Conservation (phyloP, 805 yeast genomes). For the Zygoascus flipseniorum region DNA sequence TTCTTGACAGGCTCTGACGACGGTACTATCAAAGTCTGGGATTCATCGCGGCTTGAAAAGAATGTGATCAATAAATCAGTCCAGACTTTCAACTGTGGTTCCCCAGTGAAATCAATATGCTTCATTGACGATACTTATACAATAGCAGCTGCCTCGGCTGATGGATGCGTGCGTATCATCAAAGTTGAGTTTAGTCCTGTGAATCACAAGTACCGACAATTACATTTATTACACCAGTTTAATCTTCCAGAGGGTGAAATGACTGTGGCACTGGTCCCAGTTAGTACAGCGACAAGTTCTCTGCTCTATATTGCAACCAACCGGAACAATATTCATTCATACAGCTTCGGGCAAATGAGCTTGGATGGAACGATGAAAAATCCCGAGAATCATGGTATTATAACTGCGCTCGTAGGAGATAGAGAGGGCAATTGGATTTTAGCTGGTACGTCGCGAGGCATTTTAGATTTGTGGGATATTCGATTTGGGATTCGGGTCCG, state of each 20-base stretch:
- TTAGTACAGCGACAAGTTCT: neutral
- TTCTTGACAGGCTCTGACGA: slow-evolving; percentile 72
- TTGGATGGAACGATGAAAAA: slow-evolving; percentile 36
- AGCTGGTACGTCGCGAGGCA: slow-evolving; percentile 68
- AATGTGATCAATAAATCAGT: slow-evolving; percentile 36
- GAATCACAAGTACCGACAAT: slow-evolving; percentile 12
- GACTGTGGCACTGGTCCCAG: slow-evolving; percentile 26
- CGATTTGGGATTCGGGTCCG: slow-evolving; percentile 54
- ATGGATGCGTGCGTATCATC: slow-evolving; percentile 23
- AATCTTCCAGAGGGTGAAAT: slow-evolving; percentile 33
- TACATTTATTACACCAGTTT: slow-evolving; percentile 34
- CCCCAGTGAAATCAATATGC: slow-evolving; percentile 22
- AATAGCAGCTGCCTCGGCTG: slow-evolving; percentile 24
- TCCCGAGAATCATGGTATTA: slow-evolving; percentile 57
- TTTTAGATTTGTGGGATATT: slow-evolving; percentile 73
- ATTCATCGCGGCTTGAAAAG: slow-evolving; percentile 51
- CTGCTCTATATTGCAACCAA: neutral
- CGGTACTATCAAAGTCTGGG: slow-evolving; percentile 76
- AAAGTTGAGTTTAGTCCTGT: slow-evolving; percentile 16
- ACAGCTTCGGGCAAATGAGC: neutral
- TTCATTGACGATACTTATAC: slow-evolving; percentile 24
- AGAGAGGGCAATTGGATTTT: slow-evolving; percentile 51
- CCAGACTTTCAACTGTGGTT: slow-evolving; percentile 19
- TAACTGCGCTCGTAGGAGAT: slow-evolving; percentile 52
- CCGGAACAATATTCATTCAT: neutral